These are phyloP conservation scores for Claviceps sp. DNA, from an alignment of 2,329 filamentous ascomycete genomes.

Conservation along the genomic window DNA sequence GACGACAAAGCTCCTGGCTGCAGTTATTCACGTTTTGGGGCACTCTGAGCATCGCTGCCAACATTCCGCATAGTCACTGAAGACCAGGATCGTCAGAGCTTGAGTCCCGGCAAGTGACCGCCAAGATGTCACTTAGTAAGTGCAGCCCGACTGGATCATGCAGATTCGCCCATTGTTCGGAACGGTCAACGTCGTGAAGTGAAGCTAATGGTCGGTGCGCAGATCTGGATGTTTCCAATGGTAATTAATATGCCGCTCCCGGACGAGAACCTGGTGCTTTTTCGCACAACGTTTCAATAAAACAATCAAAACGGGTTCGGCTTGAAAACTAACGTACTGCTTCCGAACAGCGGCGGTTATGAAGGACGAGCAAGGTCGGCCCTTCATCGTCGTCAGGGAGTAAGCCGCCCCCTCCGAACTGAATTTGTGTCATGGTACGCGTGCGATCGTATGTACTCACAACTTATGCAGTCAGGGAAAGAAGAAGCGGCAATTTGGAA, in stretches of 20 bases:
- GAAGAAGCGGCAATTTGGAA: constrained; percentile 95
- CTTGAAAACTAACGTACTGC: constrained; percentile 7
- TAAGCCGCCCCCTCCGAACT: constrained; percentile 33
- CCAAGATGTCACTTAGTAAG: constrained; percentile 28
- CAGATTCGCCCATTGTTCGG: not conserved
- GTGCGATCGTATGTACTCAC: constrained; percentile 9
- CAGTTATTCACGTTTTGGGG: constrained; percentile 6
- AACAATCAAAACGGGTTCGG: not conserved
- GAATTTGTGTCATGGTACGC: no score
- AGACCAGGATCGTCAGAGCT: constrained; percentile 11
- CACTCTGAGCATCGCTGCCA: constrained; percentile 7
- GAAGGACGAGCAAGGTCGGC: constrained; percentile 94
- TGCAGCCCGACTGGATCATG: constrained; percentile 8
- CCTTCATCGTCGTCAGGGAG: constrained; percentile 98
- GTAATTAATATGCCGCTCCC: constrained; percentile 25
- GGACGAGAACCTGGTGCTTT: no score
- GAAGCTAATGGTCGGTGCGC: constrained; percentile 17
- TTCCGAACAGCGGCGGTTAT: constrained; percentile 50
- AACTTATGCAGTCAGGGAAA: constrained; percentile 61
- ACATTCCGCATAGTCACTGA: not conserved
- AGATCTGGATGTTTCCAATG: constrained; percentile 78
- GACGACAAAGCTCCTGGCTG: constrained; percentile 15
- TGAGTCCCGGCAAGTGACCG: constrained; percentile 13
- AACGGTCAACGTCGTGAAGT: constrained; percentile 16
- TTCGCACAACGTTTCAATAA: not conserved